Evolutionary conservation across 768 basidiomycete genomes (phyloP).

Genomic region (Exsudoporus frostii): DNA sequence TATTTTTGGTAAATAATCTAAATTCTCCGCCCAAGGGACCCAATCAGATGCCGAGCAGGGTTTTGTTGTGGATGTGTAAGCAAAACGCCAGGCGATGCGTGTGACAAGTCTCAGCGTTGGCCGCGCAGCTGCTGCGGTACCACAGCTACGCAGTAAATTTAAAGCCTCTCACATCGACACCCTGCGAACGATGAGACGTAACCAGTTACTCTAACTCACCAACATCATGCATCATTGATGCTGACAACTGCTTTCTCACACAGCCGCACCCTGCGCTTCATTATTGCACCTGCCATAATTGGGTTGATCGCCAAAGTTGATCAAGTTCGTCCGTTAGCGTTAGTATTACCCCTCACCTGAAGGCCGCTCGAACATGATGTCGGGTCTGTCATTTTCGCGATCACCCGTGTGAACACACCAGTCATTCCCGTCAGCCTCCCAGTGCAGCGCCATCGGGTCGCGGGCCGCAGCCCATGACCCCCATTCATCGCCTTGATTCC

Average conservation of each 20-base stretch:
- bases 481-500: neutral
- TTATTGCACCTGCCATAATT: constrained; percentile 11
- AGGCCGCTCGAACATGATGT: neutral
- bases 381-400: neutral
- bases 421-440: constrained; percentile 13
- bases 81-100: no score
- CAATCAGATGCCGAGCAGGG: no score
- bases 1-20: no score
- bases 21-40: no score
- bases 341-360: no score
- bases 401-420: neutral
- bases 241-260: no score
- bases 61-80: no score
- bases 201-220: no score
- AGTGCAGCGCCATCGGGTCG: neutral
- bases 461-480: neutral
- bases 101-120: neutral
- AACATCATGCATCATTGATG: no score
- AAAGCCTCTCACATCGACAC: neutral
- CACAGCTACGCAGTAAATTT: no score
- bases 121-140: neutral
- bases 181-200: neutral
- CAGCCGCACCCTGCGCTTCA: no score
- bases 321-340: neutral
- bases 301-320: constrained; percentile 2